Percentiles rank a stretch among this genome's conserved stretches.
These are phyloP conservation scores for Tetrahymena thermophila DNA, from an alignment of 73 alveolate species.

Conservation along the genomic window DNA sequence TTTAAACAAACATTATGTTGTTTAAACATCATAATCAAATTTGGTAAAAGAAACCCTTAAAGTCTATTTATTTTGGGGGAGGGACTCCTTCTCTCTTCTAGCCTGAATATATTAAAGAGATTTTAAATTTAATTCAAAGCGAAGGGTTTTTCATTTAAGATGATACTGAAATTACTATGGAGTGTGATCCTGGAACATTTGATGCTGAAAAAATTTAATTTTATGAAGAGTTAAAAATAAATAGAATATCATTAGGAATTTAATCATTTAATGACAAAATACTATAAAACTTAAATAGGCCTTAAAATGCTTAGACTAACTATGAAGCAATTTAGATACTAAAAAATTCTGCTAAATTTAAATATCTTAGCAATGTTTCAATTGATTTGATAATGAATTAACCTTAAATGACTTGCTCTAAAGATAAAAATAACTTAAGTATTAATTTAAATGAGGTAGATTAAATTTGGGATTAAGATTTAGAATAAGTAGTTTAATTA, in stretches of 20 bases:
- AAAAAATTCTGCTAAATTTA: not conserved
- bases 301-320: slow-evolving; percentile 17
- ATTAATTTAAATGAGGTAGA: not conserved
- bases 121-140: not conserved
- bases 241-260: slow-evolving; percentile 51
- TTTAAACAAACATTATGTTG: not conserved
- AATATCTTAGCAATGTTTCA: not conserved
- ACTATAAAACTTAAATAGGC: slow-evolving; percentile 38
- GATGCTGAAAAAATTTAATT: slow-evolving; percentile 8
- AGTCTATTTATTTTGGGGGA: slow-evolving; percentile 58
- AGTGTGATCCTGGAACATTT: slow-evolving; percentile 60
- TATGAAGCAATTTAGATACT: slow-evolving; percentile 10
- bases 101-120: slow-evolving; percentile 10
- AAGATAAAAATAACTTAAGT: not conserved
- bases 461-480: not conserved
- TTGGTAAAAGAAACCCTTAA: not conserved
- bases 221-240: slow-evolving; percentile 9
- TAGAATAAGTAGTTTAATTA: not conserved
- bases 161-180: slow-evolving; percentile 52
- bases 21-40: not conserved
- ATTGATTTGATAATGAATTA: slow-evolving; percentile 33
- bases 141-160: not conserved
- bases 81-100: slow-evolving; percentile 56
- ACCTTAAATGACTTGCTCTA: slow-evolving; percentile 16
- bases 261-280: slow-evolving; percentile 37